Percentiles rank a stretch among this genome's conserved stretches.
Conservation (phyloP, 768 basidiomycete genomes). For the Boletus coccyginus region DNA sequence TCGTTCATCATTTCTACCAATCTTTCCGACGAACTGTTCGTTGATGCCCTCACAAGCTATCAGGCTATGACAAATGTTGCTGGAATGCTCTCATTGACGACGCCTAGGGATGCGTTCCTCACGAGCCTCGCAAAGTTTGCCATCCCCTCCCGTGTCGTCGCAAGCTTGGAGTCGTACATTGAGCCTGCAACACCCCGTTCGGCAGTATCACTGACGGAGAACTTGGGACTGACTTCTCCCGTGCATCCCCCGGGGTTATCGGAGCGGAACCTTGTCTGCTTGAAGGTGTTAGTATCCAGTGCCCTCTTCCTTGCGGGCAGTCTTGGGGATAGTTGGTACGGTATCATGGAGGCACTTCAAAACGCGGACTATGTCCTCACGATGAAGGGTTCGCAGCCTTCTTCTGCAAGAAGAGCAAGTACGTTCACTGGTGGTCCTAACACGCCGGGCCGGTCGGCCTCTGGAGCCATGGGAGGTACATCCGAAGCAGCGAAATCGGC, state of each 20-base stretch:
- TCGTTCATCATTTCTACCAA: conserved; percentile 90
- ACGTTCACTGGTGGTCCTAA: conserved; percentile 32
- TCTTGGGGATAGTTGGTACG: conserved; percentile 90
- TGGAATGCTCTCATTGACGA: conserved; percentile 82
- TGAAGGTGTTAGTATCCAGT: conserved; percentile 77
- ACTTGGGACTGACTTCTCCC: conserved; percentile 55
- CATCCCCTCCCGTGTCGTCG: conserved; percentile 87
- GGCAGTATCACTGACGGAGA: conserved; percentile 58
- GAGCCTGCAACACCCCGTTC: conserved; percentile 62
- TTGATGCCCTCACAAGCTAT: conserved; percentile 77
- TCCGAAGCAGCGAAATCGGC: conserved; percentile 19
- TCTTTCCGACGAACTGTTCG: conserved; percentile 89
- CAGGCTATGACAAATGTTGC: conserved; percentile 83
- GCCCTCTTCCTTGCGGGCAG: conserved; percentile 81
- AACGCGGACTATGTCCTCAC: conserved; percentile 92
- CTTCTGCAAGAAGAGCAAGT: conserved; percentile 33
- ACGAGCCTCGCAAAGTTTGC: conserved; percentile 87
- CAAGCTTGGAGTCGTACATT: conserved; percentile 64
- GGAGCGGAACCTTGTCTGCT: conserved; percentile 86
- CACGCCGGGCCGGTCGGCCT: conserved; percentile 38
- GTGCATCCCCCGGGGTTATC: conserved; percentile 71
- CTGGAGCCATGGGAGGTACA: conserved; percentile 24
- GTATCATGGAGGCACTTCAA: conserved; percentile 85
- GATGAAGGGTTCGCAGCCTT: conserved; percentile 45
- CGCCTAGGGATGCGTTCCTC: conserved; percentile 92